These are phyloP conservation scores for Poa pratensis DNA, from an alignment of 176 grass and related monocot genomes.

Conservation along the genomic window DNA sequence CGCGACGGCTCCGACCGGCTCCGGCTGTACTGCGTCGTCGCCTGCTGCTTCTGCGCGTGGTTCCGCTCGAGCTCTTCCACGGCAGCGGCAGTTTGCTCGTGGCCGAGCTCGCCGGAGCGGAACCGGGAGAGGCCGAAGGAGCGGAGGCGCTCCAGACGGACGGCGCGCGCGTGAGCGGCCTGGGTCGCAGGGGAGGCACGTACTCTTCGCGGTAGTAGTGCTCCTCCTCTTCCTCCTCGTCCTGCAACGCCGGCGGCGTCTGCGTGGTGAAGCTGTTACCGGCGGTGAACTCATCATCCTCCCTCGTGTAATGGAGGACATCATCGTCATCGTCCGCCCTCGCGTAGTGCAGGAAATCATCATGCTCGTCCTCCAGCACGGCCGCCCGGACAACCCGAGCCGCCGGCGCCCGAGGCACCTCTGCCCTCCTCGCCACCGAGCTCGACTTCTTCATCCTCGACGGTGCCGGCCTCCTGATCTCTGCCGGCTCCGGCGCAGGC, in stretches of 20 bases:
- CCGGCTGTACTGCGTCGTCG: slow-evolving; percentile 40
- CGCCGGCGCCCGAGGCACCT: background rate
- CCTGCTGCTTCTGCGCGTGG: background rate
- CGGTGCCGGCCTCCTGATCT: slow-evolving; percentile 1
- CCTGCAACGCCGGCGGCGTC: background rate
- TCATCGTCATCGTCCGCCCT: slow-evolving; percentile 33
- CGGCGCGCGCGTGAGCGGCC: slow-evolving; percentile 49
- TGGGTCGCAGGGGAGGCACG: slow-evolving; percentile 9
- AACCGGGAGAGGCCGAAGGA: slow-evolving; percentile 70
- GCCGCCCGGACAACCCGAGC: background rate
- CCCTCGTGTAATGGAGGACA: slow-evolving; percentile 28
- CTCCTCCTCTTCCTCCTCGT: background rate
- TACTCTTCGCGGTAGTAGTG: slow-evolving; percentile 33
- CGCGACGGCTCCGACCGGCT: slow-evolving; percentile 63
- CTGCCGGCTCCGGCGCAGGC: slow-evolving; percentile 21
- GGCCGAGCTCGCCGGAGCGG: slow-evolving; percentile 52
- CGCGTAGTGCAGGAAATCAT: slow-evolving; percentile 8
- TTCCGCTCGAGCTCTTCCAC: background rate
- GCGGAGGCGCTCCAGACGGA: slow-evolving; percentile 69
- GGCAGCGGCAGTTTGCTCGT: background rate
- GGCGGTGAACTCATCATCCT: slow-evolving; percentile 7
- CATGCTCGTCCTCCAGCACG: slow-evolving; percentile 35
- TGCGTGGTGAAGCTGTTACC: slow-evolving; percentile 1
- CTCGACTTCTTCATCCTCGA: slow-evolving; percentile 32
- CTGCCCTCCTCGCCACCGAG: slow-evolving; percentile 28